Evolutionary conservation across 768 basidiomycete species (phyloP).

Genomic region (Naganishia friedmannii): DNA sequence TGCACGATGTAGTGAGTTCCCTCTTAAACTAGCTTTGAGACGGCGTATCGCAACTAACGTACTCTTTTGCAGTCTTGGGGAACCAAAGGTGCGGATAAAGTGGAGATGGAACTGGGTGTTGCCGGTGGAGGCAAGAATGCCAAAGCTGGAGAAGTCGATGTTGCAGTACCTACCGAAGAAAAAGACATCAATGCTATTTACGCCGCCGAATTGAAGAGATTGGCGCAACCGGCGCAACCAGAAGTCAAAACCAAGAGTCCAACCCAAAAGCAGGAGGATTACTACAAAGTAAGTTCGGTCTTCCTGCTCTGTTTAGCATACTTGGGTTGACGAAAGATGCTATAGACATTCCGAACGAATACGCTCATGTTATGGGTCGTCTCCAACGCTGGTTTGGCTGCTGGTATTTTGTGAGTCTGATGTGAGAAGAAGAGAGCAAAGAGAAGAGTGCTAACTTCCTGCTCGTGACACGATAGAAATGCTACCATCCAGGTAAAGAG

Average conservation of each 20-base stretch:
- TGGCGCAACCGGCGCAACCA: conserved; percentile 71
- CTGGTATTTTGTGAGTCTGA: conserved; percentile 65
- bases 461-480: conserved; percentile 46
- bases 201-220: conserved; percentile 80
- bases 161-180: conserved; percentile 76
- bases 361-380: conserved; percentile 85
- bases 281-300: conserved; percentile 54
- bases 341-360: conserved; percentile 43
- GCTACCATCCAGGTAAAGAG: conserved; percentile 58
- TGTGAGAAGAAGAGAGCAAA: not conserved
- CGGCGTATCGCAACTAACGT: not conserved
- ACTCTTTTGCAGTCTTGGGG: conserved; percentile 66
- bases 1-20: conserved; percentile 46
- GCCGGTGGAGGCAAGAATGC: conserved; percentile 59
- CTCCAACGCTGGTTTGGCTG: conserved; percentile 72
- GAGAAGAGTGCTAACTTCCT: not conserved
- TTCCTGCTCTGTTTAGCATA: conserved; percentile 47
- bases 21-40: not conserved
- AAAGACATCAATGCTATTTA: conserved; percentile 67
- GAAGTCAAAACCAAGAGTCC: conserved; percentile 55
- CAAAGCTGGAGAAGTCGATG: conserved; percentile 78
- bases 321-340: conserved; percentile 25
- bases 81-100: conserved; percentile 89
- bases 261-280: conserved; percentile 51
- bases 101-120: conserved; percentile 77